A percentile compares a stretch with the other conserved stretches of the same genome.
Conservation (phyloP, 371 early-diverging fungal species). For the Actinomucor elegans region DNA sequence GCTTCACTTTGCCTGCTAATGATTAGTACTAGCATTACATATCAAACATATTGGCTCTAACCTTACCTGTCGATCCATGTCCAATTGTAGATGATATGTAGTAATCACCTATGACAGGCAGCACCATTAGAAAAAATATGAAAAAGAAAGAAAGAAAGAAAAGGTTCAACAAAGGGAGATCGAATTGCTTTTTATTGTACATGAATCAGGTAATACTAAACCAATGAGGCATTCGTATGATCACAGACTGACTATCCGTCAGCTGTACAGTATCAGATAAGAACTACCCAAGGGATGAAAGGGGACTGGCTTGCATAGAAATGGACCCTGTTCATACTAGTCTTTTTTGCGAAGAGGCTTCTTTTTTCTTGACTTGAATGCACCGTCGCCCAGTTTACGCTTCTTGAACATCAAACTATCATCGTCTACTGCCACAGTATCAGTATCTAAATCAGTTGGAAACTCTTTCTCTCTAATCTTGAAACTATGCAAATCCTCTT, state of each 20-base stretch:
- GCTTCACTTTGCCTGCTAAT: conserved; percentile 38
- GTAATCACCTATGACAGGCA: conserved; percentile 29
- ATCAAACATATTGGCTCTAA: too few relatives aligned
- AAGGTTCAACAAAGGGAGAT: not conserved
- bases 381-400: conserved; percentile 33
- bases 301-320: too few relatives aligned
- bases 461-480: conserved; percentile 59
- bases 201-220: not conserved
- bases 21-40: too few relatives aligned
- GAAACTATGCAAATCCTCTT: conserved; percentile 51
- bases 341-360: conserved; percentile 25
- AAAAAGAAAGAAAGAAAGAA: not conserved
- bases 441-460: conserved; percentile 16
- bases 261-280: too few relatives aligned
- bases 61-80: conserved; percentile 39
- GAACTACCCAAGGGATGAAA: too few relatives aligned
- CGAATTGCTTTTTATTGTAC: too few relatives aligned
- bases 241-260: not conserved
- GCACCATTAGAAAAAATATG: not conserved
- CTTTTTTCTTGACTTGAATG: conserved; percentile 20
- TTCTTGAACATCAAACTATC: conserved; percentile 53
- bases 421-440: conserved; percentile 16
- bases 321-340: conserved; percentile 4
- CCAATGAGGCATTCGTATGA: conserved; percentile 1
- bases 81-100: conserved; percentile 33